Evolutionary conservation across 352 stramenopile genomes (phyloP).

Genomic region (Pythium brassicae): DNA sequence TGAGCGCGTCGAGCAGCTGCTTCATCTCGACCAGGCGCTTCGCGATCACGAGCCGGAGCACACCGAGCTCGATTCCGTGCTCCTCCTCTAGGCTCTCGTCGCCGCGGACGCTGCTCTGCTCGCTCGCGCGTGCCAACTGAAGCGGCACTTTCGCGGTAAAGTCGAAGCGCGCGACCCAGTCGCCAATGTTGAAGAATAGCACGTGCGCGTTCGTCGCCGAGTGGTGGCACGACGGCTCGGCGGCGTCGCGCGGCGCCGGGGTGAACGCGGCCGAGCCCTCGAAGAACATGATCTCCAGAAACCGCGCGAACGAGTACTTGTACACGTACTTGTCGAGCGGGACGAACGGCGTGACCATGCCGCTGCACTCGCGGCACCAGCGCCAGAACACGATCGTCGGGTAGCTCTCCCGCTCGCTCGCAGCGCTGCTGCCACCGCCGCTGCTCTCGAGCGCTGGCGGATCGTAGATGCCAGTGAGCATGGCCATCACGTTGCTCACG

Average conservation of each 20-base stretch:
- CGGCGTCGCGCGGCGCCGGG: conserved; percentile 7
- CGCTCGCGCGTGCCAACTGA: conserved; percentile 15
- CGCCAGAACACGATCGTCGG: conserved; percentile 94
- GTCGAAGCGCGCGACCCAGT: conserved; percentile 71
- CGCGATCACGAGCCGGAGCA: conserved; percentile 24
- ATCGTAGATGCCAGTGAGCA: conserved; percentile 33
- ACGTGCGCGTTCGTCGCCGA: conserved; percentile 58
- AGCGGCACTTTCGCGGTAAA: conserved; percentile 42
- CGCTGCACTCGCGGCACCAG: conserved; percentile 94
- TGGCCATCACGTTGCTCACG: conserved; percentile 36
- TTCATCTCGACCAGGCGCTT: conserved; percentile 27
- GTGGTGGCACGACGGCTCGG: conserved; percentile 30
- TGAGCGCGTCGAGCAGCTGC: conserved; percentile 34
- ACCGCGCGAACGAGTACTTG: conserved; percentile 98
- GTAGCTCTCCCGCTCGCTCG: conserved; percentile 25
- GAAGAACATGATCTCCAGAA: conserved; percentile 96
- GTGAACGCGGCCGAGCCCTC: conserved; percentile 57
- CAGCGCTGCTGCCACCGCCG: not conserved
- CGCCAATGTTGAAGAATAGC: conserved; percentile 77
- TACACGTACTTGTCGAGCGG: conserved; percentile 89
- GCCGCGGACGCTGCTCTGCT: not conserved
- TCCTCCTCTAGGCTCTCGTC: conserved; percentile 1
- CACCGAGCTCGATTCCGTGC: conserved; percentile 16
- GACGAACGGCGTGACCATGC: conserved; percentile 90
- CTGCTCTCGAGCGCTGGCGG: conserved; percentile 14